Base-by-base conservation (phyloP, 257 asterid species). In the Solanum lycopersicoides region DNA sequence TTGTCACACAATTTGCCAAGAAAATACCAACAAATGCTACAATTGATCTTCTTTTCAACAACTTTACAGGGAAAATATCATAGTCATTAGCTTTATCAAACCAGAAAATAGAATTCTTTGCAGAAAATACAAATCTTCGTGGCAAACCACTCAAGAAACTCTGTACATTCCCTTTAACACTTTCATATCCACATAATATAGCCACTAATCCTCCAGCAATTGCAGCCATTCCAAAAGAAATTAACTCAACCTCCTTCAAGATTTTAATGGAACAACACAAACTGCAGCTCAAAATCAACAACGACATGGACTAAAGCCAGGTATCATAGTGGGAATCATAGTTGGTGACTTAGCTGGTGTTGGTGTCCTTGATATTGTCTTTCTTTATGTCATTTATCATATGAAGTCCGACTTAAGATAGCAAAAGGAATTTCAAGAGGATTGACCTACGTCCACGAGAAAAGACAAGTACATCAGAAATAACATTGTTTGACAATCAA, bases 211-310 rank as follows among this genome's bases (percentile, higher is more conserved):
- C 98, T 39, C 94, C 98, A 4, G 98, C 98, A 15, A 95, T 97
- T 87, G 98, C 98, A 9, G 99, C 93, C 86, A 95, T 97, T 30
- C 99, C 99, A 2, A 91, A 92, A 88, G 92, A 93, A 25, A 87
- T 94, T 41, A 91, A 76, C 84, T 56, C 92, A 15, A 71, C 87
- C 42, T 92, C 97, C 9, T 66, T 50, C 91, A 89, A 60, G 84
- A 87, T 84, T 85, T 94, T 6, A 21, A 92, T 12, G 87, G 84
- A 37, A 41, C 93, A 39, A 63, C 89, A 4, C 50, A 90, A 45
- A 84, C 39, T 82, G 87, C 89, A 60, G 86, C 86, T 28, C 92
- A 86, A 60, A 63, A 66, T 65, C 90, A 92, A 82, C 73, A 84
- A 15, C 92, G 88, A 50, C 94, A 88, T 41, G 90, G 94, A 44